Conservation (phyloP, 2,329 filamentous ascomycete species). For the Macrophomina tecta region DNA sequence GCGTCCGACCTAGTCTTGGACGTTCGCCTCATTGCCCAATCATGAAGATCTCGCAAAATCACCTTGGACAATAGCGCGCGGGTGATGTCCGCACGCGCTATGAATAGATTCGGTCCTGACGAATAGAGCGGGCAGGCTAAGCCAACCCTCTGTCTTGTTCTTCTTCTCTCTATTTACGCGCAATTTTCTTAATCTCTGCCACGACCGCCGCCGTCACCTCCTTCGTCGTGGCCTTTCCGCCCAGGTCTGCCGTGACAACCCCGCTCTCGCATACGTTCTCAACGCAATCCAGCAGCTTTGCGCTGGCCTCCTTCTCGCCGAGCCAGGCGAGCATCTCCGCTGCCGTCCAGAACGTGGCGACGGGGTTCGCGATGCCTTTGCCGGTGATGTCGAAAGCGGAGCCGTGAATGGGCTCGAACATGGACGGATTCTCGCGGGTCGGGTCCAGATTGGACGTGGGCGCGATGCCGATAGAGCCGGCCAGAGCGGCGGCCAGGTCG, state of each 20-base stretch:
- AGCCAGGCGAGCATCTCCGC: conserved; percentile 65
- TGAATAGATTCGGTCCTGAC: too few relatives aligned
- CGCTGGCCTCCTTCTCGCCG: conserved; percentile 59
- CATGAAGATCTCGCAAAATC: too few relatives aligned
- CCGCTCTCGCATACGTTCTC: conserved; percentile 61
- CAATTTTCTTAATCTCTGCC: conserved; percentile 41
- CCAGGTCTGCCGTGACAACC: conserved; percentile 61
- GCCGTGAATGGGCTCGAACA: conserved; percentile 68
- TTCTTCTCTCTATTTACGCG: too few relatives aligned
- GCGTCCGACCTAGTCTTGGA: too few relatives aligned
- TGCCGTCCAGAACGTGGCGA: conserved; percentile 65
- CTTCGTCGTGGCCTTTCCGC: conserved; percentile 52
- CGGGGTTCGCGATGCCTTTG: conserved; percentile 63
- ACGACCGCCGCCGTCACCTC: conserved; percentile 53
- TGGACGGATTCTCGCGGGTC: conserved; percentile 62
- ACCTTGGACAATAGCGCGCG: too few relatives aligned
- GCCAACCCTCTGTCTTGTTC: too few relatives aligned
- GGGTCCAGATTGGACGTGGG: conserved; percentile 74
- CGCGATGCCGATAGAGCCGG: conserved; percentile 74
- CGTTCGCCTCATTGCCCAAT: too few relatives aligned
- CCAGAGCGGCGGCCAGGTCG: conserved; percentile 72
- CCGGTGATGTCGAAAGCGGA: conserved; percentile 65
- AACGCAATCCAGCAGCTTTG: conserved; percentile 58
- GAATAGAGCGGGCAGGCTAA: too few relatives aligned
- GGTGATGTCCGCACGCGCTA: too few relatives aligned